Conservation (phyloP, 164 flowering plant species). For the Vitis labrusca region DNA sequence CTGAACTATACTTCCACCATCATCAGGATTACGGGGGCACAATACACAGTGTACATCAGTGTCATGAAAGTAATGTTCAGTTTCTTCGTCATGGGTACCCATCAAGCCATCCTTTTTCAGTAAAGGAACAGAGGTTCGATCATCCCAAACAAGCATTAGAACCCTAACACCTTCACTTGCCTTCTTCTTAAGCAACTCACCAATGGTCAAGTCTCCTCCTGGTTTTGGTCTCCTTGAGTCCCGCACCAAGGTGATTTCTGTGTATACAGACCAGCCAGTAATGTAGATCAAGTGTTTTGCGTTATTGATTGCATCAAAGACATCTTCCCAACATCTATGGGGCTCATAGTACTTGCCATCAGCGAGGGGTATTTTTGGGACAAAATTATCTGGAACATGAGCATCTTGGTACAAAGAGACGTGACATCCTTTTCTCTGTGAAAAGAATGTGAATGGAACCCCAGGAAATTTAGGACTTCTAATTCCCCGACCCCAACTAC, state of each 20-base stretch:
- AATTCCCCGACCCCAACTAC: constrained; percentile 54
- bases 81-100: constrained; percentile 83
- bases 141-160: constrained; percentile 73
- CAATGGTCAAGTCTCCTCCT: constrained; percentile 54
- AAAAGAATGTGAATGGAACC: constrained; percentile 66
- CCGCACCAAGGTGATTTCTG: constrained; percentile 57
- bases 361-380: constrained; percentile 71
- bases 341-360: constrained; percentile 63
- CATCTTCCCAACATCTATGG: constrained; percentile 76
- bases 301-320: constrained; percentile 75
- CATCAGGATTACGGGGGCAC: constrained; percentile 67
- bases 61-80: constrained; percentile 43
- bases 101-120: constrained; percentile 68
- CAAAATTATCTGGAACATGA: constrained; percentile 66
- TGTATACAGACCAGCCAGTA: constrained; percentile 83
- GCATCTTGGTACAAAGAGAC: constrained; percentile 84
- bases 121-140: constrained; percentile 57
- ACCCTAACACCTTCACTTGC: constrained; percentile 72
- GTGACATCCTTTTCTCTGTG: constrained; percentile 67
- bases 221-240: constrained; percentile 66
- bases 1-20: constrained; percentile 62
- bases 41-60: constrained; percentile 64
- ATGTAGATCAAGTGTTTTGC: constrained; percentile 79
- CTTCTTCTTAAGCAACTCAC: constrained; percentile 61
- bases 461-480: constrained; percentile 59